Conservation (phyloP, 768 basidiomycete species). For the Psilocybe cubensis region DNA sequence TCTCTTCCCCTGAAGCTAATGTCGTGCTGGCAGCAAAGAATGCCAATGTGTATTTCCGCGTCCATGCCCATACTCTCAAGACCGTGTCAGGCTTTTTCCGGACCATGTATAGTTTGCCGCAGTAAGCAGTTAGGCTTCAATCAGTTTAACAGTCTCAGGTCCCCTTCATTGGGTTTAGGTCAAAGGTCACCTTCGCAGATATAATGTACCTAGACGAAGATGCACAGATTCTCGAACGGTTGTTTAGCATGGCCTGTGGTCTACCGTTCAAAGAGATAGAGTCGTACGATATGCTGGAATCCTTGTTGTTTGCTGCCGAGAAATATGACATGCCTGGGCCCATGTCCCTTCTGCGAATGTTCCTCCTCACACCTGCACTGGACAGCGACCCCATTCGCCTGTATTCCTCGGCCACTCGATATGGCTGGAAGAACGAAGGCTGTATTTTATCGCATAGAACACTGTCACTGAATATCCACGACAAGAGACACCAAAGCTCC, state of each 20-base stretch:
- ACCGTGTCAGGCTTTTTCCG: constrained; percentile 70
- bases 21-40: constrained; percentile 56
- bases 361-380: constrained; percentile 56
- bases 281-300: constrained; percentile 57
- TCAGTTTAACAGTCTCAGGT: neutral
- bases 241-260: constrained; percentile 67
- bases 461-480: constrained; percentile 55
- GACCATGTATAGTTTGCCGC: constrained; percentile 62
- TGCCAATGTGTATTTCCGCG: constrained; percentile 52
- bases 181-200: constrained; percentile 17
- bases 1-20: constrained; percentile 58
- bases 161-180: constrained; percentile 4
- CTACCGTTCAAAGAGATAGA: constrained; percentile 51
- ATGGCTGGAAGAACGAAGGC: constrained; percentile 61
- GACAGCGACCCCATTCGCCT: constrained; percentile 50
- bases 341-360: constrained; percentile 58
- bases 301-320: constrained; percentile 63
- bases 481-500: constrained; percentile 43
- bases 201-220: constrained; percentile 63
- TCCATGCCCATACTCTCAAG: constrained; percentile 63
- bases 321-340: constrained; percentile 76
- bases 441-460: constrained; percentile 57
- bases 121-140: constrained; percentile 23
- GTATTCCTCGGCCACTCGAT: constrained; percentile 58
- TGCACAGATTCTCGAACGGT: constrained; percentile 51